Evolutionary conservation across 139 green algal species (phyloP), one percentile per base, ranked within the genome.

Genomic region (Tetradesmus lagerheimii): DNA sequence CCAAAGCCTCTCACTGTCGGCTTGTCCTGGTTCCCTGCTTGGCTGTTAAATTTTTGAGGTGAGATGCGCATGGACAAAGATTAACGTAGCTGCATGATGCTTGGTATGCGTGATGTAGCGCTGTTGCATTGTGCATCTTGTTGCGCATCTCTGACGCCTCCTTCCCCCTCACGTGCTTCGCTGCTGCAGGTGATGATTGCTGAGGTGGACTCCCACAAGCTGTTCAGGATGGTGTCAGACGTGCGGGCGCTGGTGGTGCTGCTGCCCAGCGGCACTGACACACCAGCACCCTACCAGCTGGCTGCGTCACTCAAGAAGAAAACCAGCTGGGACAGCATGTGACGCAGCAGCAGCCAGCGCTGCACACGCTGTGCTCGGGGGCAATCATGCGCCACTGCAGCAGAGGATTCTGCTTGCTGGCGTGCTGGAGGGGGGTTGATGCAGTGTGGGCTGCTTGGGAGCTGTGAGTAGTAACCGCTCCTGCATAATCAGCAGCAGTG

Each of bases 161-260:
- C n/a, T n/a, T n/a, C n/a, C n/a, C n/a, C n/a, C n/a, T n/a, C n/a
- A n/a, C n/a, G n/a, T n/a, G n/a, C n/a, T n/a, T 23, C 62, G 35
- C 43, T 71, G 35, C 1, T 39, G 31, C 92, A 96, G 93, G 92
- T 96, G 29, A 74, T 89, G 20, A 85, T 97, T 20, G 94, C 91
- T 29, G 85, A 94, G 83, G 93, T 93, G 83, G 92, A 95, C 88
- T 93, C 91, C 3, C 92, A 95, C 74, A 89, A 92, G 67, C 79
- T 96, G 15, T 97, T 97, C 89, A 91, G 94, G 66, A 93, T 92
- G 80, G 92, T 91, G 35, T 67, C 92, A n/a, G 92, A 94, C 34
- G 89, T 90, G 20, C 45, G 82, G 20, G 94, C 80, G 0, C 90
- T 96, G 53, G 94, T 96, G 35, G 95, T 97, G 41, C 90, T 96